phyloP scores from a whole-genome alignment of 2,329 filamentous ascomycete genomes.

The Furcasterigmium sp. region DNA sequence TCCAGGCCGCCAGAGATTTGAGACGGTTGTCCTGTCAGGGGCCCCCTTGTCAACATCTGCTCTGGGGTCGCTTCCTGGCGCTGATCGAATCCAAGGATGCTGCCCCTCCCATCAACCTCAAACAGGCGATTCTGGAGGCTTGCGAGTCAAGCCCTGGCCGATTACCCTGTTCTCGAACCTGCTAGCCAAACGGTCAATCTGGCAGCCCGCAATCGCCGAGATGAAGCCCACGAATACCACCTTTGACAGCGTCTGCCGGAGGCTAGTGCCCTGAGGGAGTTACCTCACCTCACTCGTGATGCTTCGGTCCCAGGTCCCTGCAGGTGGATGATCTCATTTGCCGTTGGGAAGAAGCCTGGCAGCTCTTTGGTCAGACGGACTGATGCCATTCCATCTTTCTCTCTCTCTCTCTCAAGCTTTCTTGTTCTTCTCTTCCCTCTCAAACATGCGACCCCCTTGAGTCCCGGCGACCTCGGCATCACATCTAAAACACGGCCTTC shows the following conservation, averaged over 20 bases:
- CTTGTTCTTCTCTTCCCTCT: conserved; percentile 4
- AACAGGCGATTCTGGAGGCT: conserved; percentile 27
- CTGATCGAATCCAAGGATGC: conserved; percentile 39
- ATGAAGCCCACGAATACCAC: conserved; percentile 1
- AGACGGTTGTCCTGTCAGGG: background rate
- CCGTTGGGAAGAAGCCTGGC: background rate
- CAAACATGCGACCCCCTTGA: conserved; percentile 7
- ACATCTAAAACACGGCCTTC: conserved; percentile 8
- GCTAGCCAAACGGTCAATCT: background rate
- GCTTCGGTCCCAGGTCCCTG: background rate
- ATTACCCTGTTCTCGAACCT: conserved; percentile 6
- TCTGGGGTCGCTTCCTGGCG: conserved; percentile 21
- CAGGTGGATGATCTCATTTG: conserved; percentile 1
- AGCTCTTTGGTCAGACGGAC: background rate
- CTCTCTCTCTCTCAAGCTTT: background rate
- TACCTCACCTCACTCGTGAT: background rate
- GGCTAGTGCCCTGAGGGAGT: no score
- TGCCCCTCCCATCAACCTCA: conserved; percentile 45
- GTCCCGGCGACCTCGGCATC: conserved; percentile 4
- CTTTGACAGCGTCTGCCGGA: no score
- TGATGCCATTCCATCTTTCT: background rate
- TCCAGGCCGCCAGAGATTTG: background rate
- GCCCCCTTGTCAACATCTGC: background rate
- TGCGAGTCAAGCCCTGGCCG: conserved; percentile 14
- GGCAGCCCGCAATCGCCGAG: background rate